Percentiles rank a stretch among this genome's conserved stretches.
These are phyloP conservation scores for Orbilia quercus DNA, from an alignment of 2,329 filamentous ascomycete species.

Conservation along the genomic window DNA sequence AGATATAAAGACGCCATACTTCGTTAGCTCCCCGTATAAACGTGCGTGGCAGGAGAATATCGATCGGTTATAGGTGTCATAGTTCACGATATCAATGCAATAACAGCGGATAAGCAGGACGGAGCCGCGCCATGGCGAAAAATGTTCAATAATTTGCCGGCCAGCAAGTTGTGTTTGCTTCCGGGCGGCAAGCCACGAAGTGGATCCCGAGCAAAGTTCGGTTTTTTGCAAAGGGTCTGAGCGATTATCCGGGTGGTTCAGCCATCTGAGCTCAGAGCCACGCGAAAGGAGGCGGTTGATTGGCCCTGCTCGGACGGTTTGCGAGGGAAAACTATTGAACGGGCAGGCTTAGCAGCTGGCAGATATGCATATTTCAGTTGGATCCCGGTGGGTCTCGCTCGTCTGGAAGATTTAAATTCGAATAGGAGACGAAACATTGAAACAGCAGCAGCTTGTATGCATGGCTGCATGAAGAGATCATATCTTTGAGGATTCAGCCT, in stretches of 20 bases:
- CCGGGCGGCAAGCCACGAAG: constrained; percentile 1
- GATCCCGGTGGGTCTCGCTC: not conserved
- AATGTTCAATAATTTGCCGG: too few species aligned
- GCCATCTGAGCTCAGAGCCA: constrained; percentile 4
- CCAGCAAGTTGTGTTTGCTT: too few species aligned
- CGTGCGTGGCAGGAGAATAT: too few species aligned
- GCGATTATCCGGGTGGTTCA: constrained; percentile 11
- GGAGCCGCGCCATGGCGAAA: too few species aligned
- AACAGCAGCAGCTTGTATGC: too few species aligned
- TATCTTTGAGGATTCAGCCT: not conserved
- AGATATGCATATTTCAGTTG: constrained; percentile 1
- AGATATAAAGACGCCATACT: too few species aligned
- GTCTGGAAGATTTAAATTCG: too few species aligned
- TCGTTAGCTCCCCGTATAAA: too few species aligned
- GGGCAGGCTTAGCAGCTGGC: not conserved
- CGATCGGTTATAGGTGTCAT: too few species aligned
- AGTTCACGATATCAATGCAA: too few species aligned
- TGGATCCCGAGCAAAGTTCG: too few species aligned
- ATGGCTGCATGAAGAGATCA: too few species aligned
- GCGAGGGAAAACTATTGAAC: not conserved
- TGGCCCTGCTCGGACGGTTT: constrained; percentile 19
- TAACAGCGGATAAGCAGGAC: not conserved
- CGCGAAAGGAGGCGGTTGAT: not conserved
- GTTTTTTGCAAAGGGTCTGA: constrained; percentile 2
- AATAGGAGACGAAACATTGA: constrained; percentile 1